Evolutionary conservation across 2,329 filamentous ascomycete species (phyloP).

Genomic region (Didymella glomerata): DNA sequence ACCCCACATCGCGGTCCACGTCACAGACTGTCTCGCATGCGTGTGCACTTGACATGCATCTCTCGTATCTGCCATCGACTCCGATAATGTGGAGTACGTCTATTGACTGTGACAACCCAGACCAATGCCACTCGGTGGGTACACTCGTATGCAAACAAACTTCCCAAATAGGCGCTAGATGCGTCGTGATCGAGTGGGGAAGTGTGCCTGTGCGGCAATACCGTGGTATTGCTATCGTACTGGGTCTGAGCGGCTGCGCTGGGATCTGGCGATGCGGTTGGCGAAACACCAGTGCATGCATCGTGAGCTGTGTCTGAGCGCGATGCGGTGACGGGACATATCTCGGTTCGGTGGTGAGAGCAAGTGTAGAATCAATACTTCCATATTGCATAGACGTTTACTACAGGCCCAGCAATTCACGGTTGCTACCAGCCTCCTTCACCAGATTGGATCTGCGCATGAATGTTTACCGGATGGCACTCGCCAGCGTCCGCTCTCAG

Average conservation of each 20-base stretch:
- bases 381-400: not conserved
- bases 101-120: not conserved
- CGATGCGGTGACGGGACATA: not conserved
- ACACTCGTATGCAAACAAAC: not conserved
- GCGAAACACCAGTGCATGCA: too few species aligned
- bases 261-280: too few species aligned
- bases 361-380: not conserved
- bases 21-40: conserved; percentile 19
- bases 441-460: not conserved
- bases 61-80: not conserved
- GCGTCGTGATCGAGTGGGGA: not conserved
- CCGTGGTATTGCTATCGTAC: not conserved
- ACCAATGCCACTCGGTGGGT: not conserved
- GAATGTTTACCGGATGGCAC: not conserved
- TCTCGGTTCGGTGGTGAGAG: not conserved
- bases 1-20: conserved; percentile 19
- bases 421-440: too few species aligned
- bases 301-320: not conserved
- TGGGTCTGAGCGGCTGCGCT: not conserved
- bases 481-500: conserved; percentile 5
- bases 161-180: not conserved
- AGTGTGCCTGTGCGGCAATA: not conserved
- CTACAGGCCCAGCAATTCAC: not conserved
- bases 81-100: not conserved
- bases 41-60: not conserved